Percentiles rank a stretch among this genome's conserved stretches.
Conservation (phyloP, 1,284 basidiomycete genomes). For the Irpex sp. region DNA sequence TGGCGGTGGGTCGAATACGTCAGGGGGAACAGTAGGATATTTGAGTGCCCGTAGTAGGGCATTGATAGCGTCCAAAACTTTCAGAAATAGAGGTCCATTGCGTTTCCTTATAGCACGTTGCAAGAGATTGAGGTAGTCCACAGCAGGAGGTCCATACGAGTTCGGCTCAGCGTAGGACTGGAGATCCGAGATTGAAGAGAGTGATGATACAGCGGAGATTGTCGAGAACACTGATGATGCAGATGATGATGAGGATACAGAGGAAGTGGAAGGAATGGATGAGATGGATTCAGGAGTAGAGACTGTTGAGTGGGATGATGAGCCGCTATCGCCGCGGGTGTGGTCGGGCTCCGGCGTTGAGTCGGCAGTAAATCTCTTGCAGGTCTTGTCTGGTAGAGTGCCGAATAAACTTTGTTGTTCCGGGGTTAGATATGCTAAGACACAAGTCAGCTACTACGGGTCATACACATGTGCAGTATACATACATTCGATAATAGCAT, state of each 20-base stretch:
- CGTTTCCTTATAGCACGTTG: conserved; percentile 59
- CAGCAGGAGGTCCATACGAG: conserved; percentile 23
- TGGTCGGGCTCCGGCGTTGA: neutral
- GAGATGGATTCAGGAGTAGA: conserved; percentile 31
- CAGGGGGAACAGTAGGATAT: conserved; percentile 49
- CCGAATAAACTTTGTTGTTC: conserved; percentile 63
- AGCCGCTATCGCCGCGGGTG: neutral
- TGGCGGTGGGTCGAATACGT: conserved; percentile 39
- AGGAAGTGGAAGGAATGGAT: conserved; percentile 19
- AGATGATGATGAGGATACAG: conserved; percentile 22
- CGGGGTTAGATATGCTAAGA: conserved; percentile 61
- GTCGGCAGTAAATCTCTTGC: conserved; percentile 28
- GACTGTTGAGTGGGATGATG: conserved; percentile 5
- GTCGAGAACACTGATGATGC: conserved; percentile 18
- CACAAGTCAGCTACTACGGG: conserved; percentile 15
- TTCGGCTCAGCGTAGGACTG: conserved; percentile 30
- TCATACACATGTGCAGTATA: conserved; percentile 6
- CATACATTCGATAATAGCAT: conserved; percentile 67
- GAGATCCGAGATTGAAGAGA: conserved; percentile 30
- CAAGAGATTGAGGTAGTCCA: conserved; percentile 54
- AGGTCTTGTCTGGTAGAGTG: conserved; percentile 45
- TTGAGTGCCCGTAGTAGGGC: conserved; percentile 55
- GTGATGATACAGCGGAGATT: conserved; percentile 16
- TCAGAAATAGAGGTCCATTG: conserved; percentile 69
- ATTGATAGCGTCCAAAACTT: conserved; percentile 57